phyloP scores from a whole-genome alignment of 768 basidiomycete genomes.

The Suillus spraguei region DNA sequence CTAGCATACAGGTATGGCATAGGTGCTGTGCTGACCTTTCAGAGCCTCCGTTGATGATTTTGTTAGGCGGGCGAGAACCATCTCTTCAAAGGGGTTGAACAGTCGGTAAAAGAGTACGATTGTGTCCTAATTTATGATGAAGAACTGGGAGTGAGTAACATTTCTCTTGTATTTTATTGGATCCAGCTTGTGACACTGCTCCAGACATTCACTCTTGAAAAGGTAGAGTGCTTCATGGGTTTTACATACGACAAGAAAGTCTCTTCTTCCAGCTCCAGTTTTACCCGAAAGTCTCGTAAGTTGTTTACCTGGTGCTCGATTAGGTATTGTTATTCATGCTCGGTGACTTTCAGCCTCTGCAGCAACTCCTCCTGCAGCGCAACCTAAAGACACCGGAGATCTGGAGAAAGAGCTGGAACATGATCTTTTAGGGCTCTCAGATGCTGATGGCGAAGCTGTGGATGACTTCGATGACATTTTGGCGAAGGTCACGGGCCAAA shows the following conservation, averaged over 20 bases:
- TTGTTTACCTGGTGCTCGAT: background rate
- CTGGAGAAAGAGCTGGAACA: constrained; percentile 31
- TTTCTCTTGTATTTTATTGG: constrained; percentile 1
- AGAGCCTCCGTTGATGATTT: constrained; percentile 5
- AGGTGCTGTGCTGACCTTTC: background rate
- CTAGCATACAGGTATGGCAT: constrained; percentile 59
- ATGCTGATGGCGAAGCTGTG: constrained; percentile 43
- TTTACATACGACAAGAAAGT: constrained; percentile 55
- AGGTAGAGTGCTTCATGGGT: constrained; percentile 66
- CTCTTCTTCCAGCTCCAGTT: constrained; percentile 26
- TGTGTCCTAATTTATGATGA: constrained; percentile 84
- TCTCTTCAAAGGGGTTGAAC: constrained; percentile 60
- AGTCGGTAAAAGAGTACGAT: constrained; percentile 65
- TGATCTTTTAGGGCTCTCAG: constrained; percentile 32
- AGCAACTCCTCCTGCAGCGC: constrained; percentile 25
- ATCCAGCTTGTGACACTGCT: constrained; percentile 18
- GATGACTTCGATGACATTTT: constrained; percentile 48
- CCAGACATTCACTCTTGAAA: constrained; percentile 74
- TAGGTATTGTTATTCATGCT: constrained; percentile 2
- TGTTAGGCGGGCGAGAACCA: constrained; percentile 53
- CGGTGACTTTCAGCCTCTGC: constrained; percentile 20
- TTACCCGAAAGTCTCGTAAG: constrained; percentile 28
- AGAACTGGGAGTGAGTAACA: constrained; percentile 57
- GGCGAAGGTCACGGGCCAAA: constrained; percentile 27
- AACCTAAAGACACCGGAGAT: constrained; percentile 32